Conservation (phyloP, 2,329 filamentous ascomycete species). For the Atkinsonella hypoxylon region DNA sequence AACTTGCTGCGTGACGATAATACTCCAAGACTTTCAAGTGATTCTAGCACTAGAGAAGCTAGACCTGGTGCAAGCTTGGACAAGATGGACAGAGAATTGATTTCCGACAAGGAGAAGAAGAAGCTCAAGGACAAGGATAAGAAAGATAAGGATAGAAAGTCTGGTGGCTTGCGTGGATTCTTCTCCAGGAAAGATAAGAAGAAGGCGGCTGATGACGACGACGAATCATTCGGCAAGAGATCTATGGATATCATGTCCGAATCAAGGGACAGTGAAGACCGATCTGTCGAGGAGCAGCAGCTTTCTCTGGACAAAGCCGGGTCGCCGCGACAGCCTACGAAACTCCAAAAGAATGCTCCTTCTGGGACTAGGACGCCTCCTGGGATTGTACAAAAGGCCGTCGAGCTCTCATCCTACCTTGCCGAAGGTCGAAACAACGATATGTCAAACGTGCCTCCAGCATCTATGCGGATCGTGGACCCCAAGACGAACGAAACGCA, state of each 20-base stretch:
- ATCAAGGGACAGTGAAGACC: conserved; percentile 31
- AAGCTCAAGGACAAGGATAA: conserved; percentile 63
- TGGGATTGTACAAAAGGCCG: conserved; percentile 18
- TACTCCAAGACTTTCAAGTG: conserved; percentile 39
- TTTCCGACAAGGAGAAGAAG: conserved; percentile 62
- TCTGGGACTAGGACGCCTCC: conserved; percentile 26
- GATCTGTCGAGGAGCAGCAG: conserved; percentile 27
- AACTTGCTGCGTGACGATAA: conserved; percentile 79
- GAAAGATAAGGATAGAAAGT: conserved; percentile 58
- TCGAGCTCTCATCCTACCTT: conserved; percentile 31
- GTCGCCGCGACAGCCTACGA: conserved; percentile 48
- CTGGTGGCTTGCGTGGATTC: conserved; percentile 45
- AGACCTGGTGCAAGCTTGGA: conserved; percentile 60
- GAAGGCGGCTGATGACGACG: conserved; percentile 42
- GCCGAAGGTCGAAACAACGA: conserved; percentile 36
- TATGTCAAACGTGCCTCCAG: conserved; percentile 42
- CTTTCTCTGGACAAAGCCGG: conserved; percentile 27
- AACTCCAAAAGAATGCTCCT: conserved; percentile 56
- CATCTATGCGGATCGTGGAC: conserved; percentile 48
- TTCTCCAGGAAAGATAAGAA: conserved; percentile 54
- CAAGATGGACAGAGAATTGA: conserved; percentile 42
- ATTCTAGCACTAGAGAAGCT: conserved; percentile 31
- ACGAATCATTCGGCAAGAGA: conserved; percentile 48
- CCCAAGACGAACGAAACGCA: conserved; percentile 33
- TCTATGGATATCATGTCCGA: conserved; percentile 44